phyloP scores from a whole-genome alignment of 345 rosid genomes.

The Eucalyptus polyanthemos region DNA sequence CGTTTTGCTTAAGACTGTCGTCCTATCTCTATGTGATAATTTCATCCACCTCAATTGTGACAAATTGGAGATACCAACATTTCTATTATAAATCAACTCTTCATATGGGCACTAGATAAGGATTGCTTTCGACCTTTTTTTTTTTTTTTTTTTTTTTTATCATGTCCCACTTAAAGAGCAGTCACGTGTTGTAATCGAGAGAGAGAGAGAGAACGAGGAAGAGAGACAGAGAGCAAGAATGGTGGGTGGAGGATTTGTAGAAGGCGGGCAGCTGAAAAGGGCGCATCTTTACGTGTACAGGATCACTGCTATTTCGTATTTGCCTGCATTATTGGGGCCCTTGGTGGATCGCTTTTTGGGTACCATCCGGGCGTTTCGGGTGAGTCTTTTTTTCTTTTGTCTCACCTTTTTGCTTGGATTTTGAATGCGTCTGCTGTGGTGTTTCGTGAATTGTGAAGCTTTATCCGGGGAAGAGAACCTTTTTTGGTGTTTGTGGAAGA shows the following conservation, averaged over 20 bases:
- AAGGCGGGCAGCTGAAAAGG: constrained; percentile 24
- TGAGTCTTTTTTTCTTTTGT: not conserved
- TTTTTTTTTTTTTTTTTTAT: no score
- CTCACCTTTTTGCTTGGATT: not conserved
- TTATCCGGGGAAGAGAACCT: no score
- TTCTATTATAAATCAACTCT: no score
- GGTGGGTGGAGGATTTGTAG: constrained; percentile 57
- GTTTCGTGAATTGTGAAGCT: not conserved
- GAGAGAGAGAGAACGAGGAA: not conserved
- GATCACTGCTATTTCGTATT: constrained; percentile 49
- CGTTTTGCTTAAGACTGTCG: no score
- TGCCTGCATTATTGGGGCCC: constrained; percentile 47
- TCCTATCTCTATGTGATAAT: no score
- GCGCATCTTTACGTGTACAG: constrained; percentile 55
- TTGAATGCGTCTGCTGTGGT: not conserved
- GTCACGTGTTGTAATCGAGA: not conserved
- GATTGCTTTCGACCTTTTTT: no score
- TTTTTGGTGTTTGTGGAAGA: no score
- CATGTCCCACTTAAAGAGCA: no score
- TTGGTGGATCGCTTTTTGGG: constrained; percentile 71
- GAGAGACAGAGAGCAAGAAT: not conserved
- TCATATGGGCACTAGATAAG: no score
- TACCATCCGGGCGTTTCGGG: constrained; percentile 67
- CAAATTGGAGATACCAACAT: no score
- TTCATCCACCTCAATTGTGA: no score